These are phyloP conservation scores for Puccinia novopanici DNA, from an alignment of 1,284 basidiomycete species.

Conservation along the genomic window DNA sequence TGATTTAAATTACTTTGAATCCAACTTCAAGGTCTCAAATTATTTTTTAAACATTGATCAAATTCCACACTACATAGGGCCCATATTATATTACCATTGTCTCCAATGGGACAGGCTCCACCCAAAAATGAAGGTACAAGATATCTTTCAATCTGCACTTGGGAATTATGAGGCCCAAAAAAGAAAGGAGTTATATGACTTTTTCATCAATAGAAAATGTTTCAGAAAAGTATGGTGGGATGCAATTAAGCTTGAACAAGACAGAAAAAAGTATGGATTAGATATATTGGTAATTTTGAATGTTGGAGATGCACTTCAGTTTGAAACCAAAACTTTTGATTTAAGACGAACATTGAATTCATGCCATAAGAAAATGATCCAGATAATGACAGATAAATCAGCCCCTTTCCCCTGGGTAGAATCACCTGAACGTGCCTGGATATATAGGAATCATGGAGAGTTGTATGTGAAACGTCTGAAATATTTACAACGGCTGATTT, in stretches of 20 bases:
- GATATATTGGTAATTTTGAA: too few species aligned
- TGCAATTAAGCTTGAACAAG: too few species aligned
- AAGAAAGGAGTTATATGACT: neutral
- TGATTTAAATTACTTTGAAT: neutral
- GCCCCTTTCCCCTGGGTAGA: neutral
- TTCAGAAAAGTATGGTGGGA: too few species aligned
- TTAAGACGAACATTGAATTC: neutral
- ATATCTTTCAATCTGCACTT: neutral
- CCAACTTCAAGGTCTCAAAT: neutral
- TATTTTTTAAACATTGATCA: neutral
- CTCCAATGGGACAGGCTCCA: neutral
- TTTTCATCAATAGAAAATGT: neutral
- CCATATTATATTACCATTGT: neutral
- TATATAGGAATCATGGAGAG: neutral
- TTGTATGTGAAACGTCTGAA: neutral
- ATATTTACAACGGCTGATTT: neutral
- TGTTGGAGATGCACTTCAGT: too few species aligned
- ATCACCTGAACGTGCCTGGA: conserved; percentile 14
- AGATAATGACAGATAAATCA: conserved; percentile 2
- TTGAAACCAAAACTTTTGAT: neutral
- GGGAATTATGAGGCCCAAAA: neutral
- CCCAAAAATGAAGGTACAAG: neutral
- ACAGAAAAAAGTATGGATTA: too few species aligned
- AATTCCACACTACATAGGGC: neutral
- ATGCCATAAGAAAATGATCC: neutral